Percentiles rank a stretch among this genome's conserved stretches.
Evolutionary conservation across 768 basidiomycete genomes (phyloP).

Genomic region (Suillus subaureus): DNA sequence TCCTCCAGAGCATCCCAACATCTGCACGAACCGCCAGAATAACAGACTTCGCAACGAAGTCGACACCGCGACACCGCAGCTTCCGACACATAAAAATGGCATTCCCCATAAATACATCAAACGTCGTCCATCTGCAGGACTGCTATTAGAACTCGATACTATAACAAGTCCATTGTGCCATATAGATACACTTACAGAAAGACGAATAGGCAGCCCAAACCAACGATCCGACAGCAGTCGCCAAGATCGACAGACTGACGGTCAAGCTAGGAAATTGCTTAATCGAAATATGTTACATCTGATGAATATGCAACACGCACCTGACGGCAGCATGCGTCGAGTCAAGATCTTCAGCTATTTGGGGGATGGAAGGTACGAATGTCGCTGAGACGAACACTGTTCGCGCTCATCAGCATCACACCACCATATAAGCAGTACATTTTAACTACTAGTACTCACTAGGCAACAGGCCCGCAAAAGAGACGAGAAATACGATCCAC

Average conservation of each 20-base stretch:
- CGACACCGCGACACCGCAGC: constrained; percentile 59
- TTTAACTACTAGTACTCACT: constrained; percentile 39
- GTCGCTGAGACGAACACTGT: constrained; percentile 69
- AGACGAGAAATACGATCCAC: constrained; percentile 55
- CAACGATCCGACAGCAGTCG: constrained; percentile 47
- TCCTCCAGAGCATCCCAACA: constrained; percentile 60
- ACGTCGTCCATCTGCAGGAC: too few relatives aligned
- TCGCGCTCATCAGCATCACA: not conserved
- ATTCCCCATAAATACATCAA: constrained; percentile 59
- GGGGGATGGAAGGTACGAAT: constrained; percentile 75
- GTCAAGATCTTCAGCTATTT: constrained; percentile 65
- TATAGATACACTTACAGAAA: too few relatives aligned
- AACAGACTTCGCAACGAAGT: constrained; percentile 49
- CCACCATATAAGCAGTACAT: not conserved
- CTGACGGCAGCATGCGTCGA: constrained; percentile 43
- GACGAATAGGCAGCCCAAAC: constrained; percentile 52
- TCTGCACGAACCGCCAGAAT: constrained; percentile 65
- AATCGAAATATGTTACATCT: not conserved
- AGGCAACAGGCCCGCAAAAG: constrained; percentile 63
- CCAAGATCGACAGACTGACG: constrained; percentile 55
- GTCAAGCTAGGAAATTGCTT: constrained; percentile 37
- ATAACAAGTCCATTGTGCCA: too few relatives aligned
- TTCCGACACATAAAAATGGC: constrained; percentile 59
- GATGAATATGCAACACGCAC: not conserved
- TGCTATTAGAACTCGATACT: too few relatives aligned